Evolutionary conservation across 306 rosid genomes (phyloP).

Genomic region (Vachellia pachyceras): DNA sequence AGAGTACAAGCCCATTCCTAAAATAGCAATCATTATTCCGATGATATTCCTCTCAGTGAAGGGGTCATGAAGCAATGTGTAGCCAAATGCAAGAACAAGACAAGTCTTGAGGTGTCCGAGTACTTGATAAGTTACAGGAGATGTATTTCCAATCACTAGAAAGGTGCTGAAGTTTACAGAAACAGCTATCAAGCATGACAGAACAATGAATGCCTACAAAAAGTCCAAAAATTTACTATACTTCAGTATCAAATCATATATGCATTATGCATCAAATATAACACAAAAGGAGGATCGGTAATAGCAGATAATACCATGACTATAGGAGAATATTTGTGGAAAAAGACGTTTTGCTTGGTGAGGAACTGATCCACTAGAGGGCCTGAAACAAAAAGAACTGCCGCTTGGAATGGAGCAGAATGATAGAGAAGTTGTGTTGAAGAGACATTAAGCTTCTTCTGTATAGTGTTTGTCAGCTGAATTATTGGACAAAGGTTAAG

Average conservation of each 20-base stretch:
- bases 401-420: slow-evolving; percentile 97
- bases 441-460: slow-evolving; percentile 90
- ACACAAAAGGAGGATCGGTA: background rate
- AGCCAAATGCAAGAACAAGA: slow-evolving; percentile 92
- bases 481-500: slow-evolving; percentile 60
- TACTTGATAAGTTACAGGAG: slow-evolving; percentile 97
- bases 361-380: slow-evolving; percentile 86
- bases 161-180: slow-evolving; percentile 97
- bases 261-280: background rate
- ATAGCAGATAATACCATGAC: slow-evolving; percentile 55
- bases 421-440: slow-evolving; percentile 95
- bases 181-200: slow-evolving; percentile 91
- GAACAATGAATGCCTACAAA: slow-evolving; percentile 68
- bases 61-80: slow-evolving; percentile 93
- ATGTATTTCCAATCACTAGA: slow-evolving; percentile 93
- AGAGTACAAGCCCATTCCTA: slow-evolving; percentile 93
- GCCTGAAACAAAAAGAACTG: slow-evolving; percentile 93
- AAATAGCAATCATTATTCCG: slow-evolving; percentile 78
- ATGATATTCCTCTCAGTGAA: slow-evolving; percentile 85
- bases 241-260: background rate
- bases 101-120: slow-evolving; percentile 98
- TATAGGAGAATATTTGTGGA: slow-evolving; percentile 74
- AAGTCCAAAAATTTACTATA: background rate
- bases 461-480: slow-evolving; percentile 97
- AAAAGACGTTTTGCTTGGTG: slow-evolving; percentile 84